Base-by-base conservation (phyloP, 2,329 filamentous ascomycete genomes). In the Epicoccum sorghinum region DNA sequence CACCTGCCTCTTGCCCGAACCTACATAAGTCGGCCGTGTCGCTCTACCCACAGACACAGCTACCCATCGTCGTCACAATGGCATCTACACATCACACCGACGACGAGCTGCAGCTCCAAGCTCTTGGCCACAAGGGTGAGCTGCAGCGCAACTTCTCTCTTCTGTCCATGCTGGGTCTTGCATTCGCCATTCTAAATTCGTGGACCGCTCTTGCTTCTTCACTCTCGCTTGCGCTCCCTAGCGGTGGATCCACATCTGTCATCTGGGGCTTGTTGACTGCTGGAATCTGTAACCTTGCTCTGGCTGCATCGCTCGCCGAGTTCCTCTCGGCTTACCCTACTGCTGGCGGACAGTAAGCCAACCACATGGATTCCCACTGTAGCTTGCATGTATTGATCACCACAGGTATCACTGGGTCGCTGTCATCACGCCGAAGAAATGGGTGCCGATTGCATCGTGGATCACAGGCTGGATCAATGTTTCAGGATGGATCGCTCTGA, bases 401-500 rank as follows among this genome's bases (percentile, higher is more conserved):
- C 2, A 10, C 38, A 70, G 68, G 40, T 90, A 91, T 60, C 86
- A 90, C 68, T 90, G 88, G 88, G 88, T 87, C 3, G 86, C 88
- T 49, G 79, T 85, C 45, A 76, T 90, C 58, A 80, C 83, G 29
- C 87, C 85, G 79, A 79, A 81, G 54, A 75, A 74, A 50, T 88
- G 81, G 79, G 82, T 84, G 14, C 83, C 85, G 0, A 77, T 85
- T 27, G 80, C 90, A 9, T 87, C 86, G 41, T 91, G 87, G 78
- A 82, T 86, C 41, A 90, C 87, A 0, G 88, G 88, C 25, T 91
- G 88, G 87, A 89, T 87, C 70, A 88, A 87, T 63, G 83, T 86
- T 33, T 85, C 85, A n/a, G 88, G 87, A 13, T 90, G 88, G 86
- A 86, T 89, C 29, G 74, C 74, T 4, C 74, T 91, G 47, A 86